Conservation (phyloP, 2,329 filamentous ascomycete species). For the Scleromitrula shiraiana region DNA sequence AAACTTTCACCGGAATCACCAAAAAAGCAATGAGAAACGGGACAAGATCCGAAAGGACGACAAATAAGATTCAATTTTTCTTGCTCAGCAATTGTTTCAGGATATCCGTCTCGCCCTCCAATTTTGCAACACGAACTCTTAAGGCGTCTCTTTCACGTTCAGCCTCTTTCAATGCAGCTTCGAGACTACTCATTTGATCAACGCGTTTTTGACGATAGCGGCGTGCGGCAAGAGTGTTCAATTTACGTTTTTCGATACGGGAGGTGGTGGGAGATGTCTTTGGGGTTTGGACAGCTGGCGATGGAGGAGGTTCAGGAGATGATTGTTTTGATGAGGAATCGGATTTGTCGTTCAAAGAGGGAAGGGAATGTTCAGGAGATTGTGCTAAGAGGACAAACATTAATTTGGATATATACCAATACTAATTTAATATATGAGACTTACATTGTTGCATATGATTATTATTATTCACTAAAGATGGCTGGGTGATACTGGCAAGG, state of each 20-base stretch:
- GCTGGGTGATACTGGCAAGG: constrained; percentile 1
- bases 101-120: constrained; percentile 57
- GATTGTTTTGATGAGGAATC: background rate
- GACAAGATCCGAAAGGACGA: no score
- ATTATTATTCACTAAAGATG: constrained; percentile 6
- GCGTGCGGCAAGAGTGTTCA: constrained; percentile 63
- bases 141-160: constrained; percentile 56
- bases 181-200: constrained; percentile 56
- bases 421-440: background rate
- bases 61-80: constrained; percentile 4
- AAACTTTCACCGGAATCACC: no score
- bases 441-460: background rate
- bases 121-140: constrained; percentile 51
- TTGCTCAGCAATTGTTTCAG: constrained; percentile 41
- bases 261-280: constrained; percentile 5
- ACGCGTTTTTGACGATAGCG: constrained; percentile 65
- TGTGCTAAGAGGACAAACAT: background rate
- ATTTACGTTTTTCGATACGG: constrained; percentile 46
- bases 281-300: background rate
- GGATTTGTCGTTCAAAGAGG: background rate
- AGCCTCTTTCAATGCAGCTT: constrained; percentile 49
- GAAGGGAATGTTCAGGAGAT: background rate
- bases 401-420: background rate
- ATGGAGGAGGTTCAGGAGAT: constrained; percentile 1
- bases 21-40: no score